Percentiles rank a stretch among this genome's conserved stretches.
phyloP scores from a whole-genome alignment of 306 rosid species.

The Vigna angularis region DNA sequence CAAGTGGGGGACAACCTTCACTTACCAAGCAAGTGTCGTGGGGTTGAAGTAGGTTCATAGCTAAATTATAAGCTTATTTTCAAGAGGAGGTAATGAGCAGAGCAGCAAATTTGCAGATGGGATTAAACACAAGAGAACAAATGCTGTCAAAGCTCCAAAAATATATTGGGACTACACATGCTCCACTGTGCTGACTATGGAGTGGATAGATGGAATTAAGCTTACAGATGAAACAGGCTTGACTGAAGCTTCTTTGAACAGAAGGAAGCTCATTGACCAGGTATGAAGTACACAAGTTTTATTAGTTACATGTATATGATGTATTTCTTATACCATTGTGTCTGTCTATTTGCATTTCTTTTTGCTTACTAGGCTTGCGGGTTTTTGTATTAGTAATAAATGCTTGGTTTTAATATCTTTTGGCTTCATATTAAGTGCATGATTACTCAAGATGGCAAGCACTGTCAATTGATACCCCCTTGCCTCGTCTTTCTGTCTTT shows the following conservation, averaged over 20 bases:
- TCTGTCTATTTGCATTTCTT: neutral
- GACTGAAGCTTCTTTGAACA: slow-evolving; percentile 71
- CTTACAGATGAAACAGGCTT: slow-evolving; percentile 81
- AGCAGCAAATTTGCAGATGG: slow-evolving; percentile 47
- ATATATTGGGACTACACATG: slow-evolving; percentile 85
- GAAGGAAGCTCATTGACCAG: slow-evolving; percentile 90
- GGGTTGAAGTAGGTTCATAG: too few relatives aligned
- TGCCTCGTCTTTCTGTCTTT: slow-evolving; percentile 45
- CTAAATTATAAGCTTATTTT: neutral
- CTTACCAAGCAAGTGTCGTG: too few relatives aligned
- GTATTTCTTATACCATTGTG: slow-evolving; percentile 18
- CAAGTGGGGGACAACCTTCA: too few relatives aligned
- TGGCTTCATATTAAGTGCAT: slow-evolving; percentile 29
- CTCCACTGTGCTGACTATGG: slow-evolving; percentile 90
- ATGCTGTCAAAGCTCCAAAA: slow-evolving; percentile 82
- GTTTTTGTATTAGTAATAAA: slow-evolving; percentile 16
- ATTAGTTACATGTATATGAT: slow-evolving; percentile 29
- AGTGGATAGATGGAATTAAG: slow-evolving; percentile 96
- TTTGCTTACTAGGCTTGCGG: slow-evolving; percentile 29
- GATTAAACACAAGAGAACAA: slow-evolving; percentile 44
- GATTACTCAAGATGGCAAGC: slow-evolving; percentile 23
- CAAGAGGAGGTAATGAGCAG: slow-evolving; percentile 54
- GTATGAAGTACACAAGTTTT: slow-evolving; percentile 48
- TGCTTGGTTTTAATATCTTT: slow-evolving; percentile 5
- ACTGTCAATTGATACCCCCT: slow-evolving; percentile 25